Conservation (phyloP, 2,329 filamentous ascomycete species). For the Penicillium sp. region DNA sequence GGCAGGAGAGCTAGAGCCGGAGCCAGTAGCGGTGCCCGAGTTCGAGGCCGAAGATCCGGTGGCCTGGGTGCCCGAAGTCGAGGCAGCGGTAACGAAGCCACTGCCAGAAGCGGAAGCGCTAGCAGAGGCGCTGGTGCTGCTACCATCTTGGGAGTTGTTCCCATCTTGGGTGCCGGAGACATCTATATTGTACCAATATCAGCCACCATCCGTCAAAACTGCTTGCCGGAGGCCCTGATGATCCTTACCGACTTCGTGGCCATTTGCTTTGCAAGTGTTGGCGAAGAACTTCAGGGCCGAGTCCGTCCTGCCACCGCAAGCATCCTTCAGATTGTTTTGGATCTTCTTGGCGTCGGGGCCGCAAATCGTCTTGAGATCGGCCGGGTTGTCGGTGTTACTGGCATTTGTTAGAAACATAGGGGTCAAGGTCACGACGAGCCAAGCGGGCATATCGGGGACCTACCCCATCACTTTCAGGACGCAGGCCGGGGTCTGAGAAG, state of each 20-base stretch:
- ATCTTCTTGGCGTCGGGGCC: conserved; percentile 32
- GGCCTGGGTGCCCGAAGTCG: conserved; percentile 18
- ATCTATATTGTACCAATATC: conserved; percentile 4
- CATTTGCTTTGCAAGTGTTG: conserved; percentile 36
- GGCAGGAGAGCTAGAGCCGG: conserved; percentile 9
- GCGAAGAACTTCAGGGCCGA: conserved; percentile 37
- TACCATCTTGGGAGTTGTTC: no score
- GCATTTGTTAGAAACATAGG: conserved; percentile 17
- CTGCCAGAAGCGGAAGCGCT: conserved; percentile 24
- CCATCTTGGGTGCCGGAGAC: conserved; percentile 10
- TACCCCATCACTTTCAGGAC: conserved; percentile 49
- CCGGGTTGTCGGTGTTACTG: conserved; percentile 34
- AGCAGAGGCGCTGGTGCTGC: conserved; percentile 27
- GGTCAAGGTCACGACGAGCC: not conserved
- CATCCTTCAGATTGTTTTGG: conserved; percentile 32
- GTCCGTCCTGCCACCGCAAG: conserved; percentile 32
- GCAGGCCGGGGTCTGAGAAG: conserved; percentile 47
- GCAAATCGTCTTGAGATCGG: conserved; percentile 38
- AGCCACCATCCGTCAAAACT: not conserved
- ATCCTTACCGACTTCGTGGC: conserved; percentile 39
- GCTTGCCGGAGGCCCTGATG: not conserved
- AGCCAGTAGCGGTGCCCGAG: conserved; percentile 11
- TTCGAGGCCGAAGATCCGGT: conserved; percentile 20
- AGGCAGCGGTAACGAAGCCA: conserved; percentile 21
- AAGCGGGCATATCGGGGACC: conserved; percentile 13